phyloP scores from a whole-genome alignment of 441 rosid species.

The Syzygium malaccense region DNA sequence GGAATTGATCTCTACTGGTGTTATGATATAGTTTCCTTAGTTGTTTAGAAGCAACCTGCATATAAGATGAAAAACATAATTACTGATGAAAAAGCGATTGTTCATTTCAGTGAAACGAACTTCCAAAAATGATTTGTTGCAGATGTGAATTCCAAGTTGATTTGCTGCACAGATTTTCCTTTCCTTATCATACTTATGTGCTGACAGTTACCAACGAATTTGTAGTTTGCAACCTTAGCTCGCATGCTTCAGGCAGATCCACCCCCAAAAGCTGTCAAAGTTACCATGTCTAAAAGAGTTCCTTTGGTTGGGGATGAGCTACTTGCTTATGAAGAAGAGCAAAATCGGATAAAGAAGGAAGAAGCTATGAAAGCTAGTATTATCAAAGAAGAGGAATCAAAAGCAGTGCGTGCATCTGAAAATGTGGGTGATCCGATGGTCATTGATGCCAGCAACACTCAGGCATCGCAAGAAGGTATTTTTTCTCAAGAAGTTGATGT shows the following conservation, averaged over 20 bases:
- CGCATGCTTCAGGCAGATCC: conserved; percentile 99
- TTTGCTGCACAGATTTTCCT: neutral
- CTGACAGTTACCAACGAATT: neutral
- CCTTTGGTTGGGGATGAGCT: conserved; percentile 98
- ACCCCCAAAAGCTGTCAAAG: conserved; percentile 97
- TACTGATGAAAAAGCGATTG: neutral
- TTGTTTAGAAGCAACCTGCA: neutral
- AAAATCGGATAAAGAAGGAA: conserved; percentile 76
- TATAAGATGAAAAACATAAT: neutral
- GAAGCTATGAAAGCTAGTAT: conserved; percentile 85
- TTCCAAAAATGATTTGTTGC: neutral
- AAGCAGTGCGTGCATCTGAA: conserved; percentile 49
- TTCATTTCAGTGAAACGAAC: neutral
- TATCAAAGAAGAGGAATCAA: conserved; percentile 80
- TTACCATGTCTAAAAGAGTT: conserved; percentile 87
- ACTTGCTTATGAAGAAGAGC: conserved; percentile 94
- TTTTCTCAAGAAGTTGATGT: neutral
- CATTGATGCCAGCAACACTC: conserved; percentile 48
- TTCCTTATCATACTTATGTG: neutral
- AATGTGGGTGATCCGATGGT: conserved; percentile 75
- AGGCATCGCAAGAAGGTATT: conserved; percentile 55
- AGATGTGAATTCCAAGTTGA: neutral
- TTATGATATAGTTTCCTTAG: neutral
- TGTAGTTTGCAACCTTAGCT: conserved; percentile 90
- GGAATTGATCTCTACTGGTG: neutral